These are phyloP conservation scores for Rhodotorula sp. DNA, from an alignment of 1,284 basidiomycete species.

Conservation along the genomic window DNA sequence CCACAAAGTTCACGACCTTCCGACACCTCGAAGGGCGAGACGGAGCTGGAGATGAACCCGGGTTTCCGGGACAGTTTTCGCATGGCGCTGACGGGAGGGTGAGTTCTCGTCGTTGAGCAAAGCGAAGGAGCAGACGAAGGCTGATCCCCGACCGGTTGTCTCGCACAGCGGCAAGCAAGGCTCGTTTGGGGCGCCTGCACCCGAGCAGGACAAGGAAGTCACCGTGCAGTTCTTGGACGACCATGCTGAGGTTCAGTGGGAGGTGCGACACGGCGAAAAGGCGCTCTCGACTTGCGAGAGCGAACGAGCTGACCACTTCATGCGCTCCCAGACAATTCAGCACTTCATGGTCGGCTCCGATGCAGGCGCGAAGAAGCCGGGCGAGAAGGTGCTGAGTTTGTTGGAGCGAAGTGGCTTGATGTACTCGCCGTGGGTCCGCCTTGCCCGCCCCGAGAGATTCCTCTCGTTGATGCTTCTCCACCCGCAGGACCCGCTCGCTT, in stretches of 20 bases:
- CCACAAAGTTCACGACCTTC: constrained; percentile 48
- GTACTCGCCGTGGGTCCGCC: constrained; percentile 20
- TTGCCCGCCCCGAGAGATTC: not conserved
- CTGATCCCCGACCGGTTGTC: not conserved
- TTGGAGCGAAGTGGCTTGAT: constrained; percentile 29
- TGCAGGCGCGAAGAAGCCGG: constrained; percentile 50
- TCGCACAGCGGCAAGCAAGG: constrained; percentile 71
- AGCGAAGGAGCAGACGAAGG: too few species aligned
- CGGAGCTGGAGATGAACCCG: constrained; percentile 63
- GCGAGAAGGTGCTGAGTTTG: constrained; percentile 29
- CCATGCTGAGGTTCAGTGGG: constrained; percentile 90
- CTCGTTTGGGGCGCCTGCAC: constrained; percentile 84
- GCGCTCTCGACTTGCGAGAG: too few species aligned
- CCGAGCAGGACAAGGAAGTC: constrained; percentile 53
- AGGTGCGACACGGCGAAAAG: constrained; percentile 48
- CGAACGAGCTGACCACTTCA: not conserved
- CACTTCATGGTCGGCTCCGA: constrained; percentile 90
- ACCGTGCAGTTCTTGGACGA: constrained; percentile 56
- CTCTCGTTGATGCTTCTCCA: not conserved
- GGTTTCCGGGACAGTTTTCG: constrained; percentile 63
- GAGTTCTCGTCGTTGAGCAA: constrained; percentile 10
- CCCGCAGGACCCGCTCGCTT: constrained; percentile 63
- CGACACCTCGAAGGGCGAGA: constrained; percentile 21
- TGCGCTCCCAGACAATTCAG: constrained; percentile 66
- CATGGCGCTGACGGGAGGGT: constrained; percentile 85